phyloP scores from a whole-genome alignment of 371 early-diverging fungal species.

The Sporodiniella umbellata region DNA sequence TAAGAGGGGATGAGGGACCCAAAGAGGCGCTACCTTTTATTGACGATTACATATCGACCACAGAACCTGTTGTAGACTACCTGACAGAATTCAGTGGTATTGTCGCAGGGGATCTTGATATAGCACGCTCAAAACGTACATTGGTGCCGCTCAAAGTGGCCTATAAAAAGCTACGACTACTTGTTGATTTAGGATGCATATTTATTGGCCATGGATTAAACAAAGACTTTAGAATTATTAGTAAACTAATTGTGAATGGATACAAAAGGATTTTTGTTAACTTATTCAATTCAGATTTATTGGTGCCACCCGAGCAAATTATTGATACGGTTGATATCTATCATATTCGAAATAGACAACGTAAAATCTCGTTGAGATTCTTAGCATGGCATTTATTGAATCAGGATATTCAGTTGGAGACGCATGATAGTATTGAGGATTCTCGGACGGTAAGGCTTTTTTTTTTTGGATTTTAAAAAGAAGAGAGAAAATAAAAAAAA shows the following conservation, averaged over 20 bases:
- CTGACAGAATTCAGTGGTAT: slow-evolving; percentile 92
- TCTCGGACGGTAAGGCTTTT: slow-evolving; percentile 66
- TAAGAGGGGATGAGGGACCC: slow-evolving; percentile 74
- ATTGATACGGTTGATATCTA: slow-evolving; percentile 92
- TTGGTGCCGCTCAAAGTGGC: slow-evolving; percentile 86
- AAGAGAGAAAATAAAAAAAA: not conserved
- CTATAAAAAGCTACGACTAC: slow-evolving; percentile 82
- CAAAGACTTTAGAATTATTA: slow-evolving; percentile 92
- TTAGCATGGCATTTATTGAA: slow-evolving; percentile 90
- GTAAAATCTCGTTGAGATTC: slow-evolving; percentile 85
- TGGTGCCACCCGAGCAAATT: slow-evolving; percentile 82
- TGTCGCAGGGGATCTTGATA: slow-evolving; percentile 81
- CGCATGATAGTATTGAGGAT: slow-evolving; percentile 94
- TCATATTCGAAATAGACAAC: slow-evolving; percentile 72
- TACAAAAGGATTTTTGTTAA: not conserved
- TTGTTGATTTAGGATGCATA: slow-evolving; percentile 86
- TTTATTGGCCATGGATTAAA: slow-evolving; percentile 94
- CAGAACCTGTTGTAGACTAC: slow-evolving; percentile 85
- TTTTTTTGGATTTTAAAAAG: too few species aligned
- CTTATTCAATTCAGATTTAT: slow-evolving; percentile 53
- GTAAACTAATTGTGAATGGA: slow-evolving; percentile 34
- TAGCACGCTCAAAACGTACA: slow-evolving; percentile 62
- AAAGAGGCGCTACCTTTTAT: slow-evolving; percentile 82
- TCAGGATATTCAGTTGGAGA: slow-evolving; percentile 80
- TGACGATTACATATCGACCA: slow-evolving; percentile 89